A percentile compares a stretch with the other conserved stretches of the same genome.
Conservation (phyloP, 148 eudicot genomes). For the Rhododendron kiyosumense region DNA sequence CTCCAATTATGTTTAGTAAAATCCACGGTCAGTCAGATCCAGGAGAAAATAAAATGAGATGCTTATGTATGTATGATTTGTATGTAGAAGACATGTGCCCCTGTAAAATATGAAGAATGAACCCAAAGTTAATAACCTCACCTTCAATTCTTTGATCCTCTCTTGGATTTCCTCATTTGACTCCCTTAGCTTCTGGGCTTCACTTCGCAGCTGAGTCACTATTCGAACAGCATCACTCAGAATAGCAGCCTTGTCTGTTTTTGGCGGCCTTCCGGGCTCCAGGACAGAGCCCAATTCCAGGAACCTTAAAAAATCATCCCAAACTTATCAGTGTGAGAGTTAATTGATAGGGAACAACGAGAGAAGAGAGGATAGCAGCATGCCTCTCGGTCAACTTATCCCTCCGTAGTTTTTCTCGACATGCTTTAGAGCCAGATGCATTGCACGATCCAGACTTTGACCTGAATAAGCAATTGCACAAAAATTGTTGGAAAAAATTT, state of each 20-base stretch:
- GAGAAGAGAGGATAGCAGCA: not conserved
- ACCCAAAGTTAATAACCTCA: not conserved
- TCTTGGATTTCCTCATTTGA: slow-evolving; percentile 35
- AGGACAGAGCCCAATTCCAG: slow-evolving; percentile 45
- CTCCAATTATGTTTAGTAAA: not conserved
- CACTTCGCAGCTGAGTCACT: slow-evolving; percentile 48
- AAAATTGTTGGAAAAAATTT: not conserved
- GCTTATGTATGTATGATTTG: not conserved
- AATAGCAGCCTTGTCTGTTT: slow-evolving; percentile 51
- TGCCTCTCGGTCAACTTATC: slow-evolving; percentile 39
- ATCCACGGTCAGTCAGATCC: not conserved
- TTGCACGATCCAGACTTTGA: slow-evolving; percentile 25
- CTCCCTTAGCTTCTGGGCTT: slow-evolving; percentile 46
- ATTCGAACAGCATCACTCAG: slow-evolving; percentile 53
- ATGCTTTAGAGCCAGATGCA: slow-evolving; percentile 39
- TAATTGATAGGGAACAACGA: too few species aligned
- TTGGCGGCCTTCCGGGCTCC: slow-evolving; percentile 58
- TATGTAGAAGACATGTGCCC: not conserved
- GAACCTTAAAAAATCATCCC: slow-evolving; percentile 32
- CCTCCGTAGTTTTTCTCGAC: slow-evolving; percentile 48
- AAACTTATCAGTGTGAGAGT: not conserved
- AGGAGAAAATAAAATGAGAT: not conserved
- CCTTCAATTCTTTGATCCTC: slow-evolving; percentile 61
- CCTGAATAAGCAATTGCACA: slow-evolving; percentile 15
- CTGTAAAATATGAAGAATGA: not conserved